Percentiles rank a stretch among this genome's conserved stretches.
Evolutionary conservation across 305 asterid species (phyloP).

Genomic region (Solanum chacoense): DNA sequence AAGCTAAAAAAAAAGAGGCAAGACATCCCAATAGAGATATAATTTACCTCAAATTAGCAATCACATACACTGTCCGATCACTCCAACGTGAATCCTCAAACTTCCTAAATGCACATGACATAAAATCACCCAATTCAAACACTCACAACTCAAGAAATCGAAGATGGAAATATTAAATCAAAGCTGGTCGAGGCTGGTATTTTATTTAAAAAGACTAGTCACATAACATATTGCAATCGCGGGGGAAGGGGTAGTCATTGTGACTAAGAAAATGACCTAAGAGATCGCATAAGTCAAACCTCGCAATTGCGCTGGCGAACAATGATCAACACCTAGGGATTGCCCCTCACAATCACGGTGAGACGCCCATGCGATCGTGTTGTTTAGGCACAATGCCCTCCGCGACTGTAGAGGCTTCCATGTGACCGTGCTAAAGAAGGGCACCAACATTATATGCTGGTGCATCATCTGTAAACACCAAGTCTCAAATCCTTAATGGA

Average conservation of each 20-base stretch:
- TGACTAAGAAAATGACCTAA: background rate
- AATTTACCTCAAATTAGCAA: background rate
- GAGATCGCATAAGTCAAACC: background rate
- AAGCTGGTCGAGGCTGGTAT: background rate
- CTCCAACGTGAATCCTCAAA: background rate
- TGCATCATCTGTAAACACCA: background rate
- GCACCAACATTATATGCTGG: background rate
- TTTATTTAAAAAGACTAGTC: background rate
- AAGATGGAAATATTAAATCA: background rate
- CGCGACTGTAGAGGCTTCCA: background rate
- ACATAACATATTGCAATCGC: background rate
- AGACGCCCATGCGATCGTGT: background rate
- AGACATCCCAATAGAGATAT: background rate
- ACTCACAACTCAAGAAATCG: background rate
- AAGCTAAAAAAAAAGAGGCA: background rate
- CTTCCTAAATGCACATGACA: background rate
- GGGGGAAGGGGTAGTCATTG: background rate
- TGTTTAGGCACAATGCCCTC: background rate
- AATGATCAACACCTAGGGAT: background rate
- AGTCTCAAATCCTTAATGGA: background rate
- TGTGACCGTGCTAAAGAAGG: background rate
- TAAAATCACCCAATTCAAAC: background rate
- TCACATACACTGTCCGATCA: background rate
- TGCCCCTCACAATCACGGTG: background rate
- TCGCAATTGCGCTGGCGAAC: background rate